Base-by-base conservation (phyloP, 768 basidiomycete species). In the Punctularia strigosozonata region DNA sequence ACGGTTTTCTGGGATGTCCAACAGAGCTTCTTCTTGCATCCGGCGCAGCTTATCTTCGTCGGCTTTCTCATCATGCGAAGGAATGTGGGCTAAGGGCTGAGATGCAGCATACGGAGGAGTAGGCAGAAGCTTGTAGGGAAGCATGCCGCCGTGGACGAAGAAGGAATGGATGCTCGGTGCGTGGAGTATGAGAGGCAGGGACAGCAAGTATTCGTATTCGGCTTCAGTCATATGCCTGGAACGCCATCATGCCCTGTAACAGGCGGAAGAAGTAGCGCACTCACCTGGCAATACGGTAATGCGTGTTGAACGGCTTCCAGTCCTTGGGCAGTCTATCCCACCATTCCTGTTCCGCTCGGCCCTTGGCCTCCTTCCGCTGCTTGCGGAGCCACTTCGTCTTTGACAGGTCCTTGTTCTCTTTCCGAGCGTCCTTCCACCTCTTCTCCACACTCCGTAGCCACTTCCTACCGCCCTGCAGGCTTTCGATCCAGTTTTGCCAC, bases 91-190 rank as follows among this genome's bases (percentile, higher is more conserved):
- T 14, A 92, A 68, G 3, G 89, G 89, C 50, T 92, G 89, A 8
- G 14, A 61, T 54, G 21, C 70, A 53, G 43, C 65, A 70, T 1
- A 56, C 59, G 2, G 87, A 80, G 51, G n/a, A n/a, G n/a, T n/a
- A n/a, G n/a, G n/a, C n/a, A n/a, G n/a, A n/a, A n/a, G n/a, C n/a
- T 94, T 75, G 4, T 66, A 69, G 0, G 89, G 69, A 2, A 97
- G 67, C 15, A 94, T 50, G 5, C 92, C 92, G 2, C 77, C 91
- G 47, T 95, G 90, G 1, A 80, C 85, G 34, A 92, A 66, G 59
- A 77, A 78, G 1, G 77, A 59, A 50, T 92, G 86, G 2, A 81
- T 72, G 2, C 69, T 68, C 0, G 89, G 86, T 13, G 84, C 59
- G 52, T 94, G 77, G 6, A 91, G 62, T 35, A 69, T 65, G 22